Evolutionary conservation across 345 rosid genomes (phyloP).

Genomic region (Camelina laxa): DNA sequence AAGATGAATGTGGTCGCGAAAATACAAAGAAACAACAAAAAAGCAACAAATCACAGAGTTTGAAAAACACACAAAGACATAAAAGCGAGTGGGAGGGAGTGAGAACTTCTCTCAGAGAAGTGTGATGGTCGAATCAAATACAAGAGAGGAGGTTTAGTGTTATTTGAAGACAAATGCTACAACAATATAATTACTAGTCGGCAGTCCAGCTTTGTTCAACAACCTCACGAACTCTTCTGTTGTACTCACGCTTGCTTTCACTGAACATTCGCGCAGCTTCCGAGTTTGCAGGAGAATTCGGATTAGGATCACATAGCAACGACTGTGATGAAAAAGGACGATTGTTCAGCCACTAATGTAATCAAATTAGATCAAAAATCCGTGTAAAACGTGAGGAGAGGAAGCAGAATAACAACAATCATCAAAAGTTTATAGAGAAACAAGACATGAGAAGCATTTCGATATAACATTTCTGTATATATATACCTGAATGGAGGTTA

Average conservation of each 20-base stretch:
- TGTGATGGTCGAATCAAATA: slow-evolving; percentile 28
- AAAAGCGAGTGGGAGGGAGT: slow-evolving; percentile 7
- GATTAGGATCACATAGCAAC: slow-evolving; percentile 92
- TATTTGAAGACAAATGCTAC: slow-evolving; percentile 27
- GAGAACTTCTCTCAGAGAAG: background rate
- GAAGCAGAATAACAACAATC: slow-evolving; percentile 21
- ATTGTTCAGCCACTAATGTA: slow-evolving; percentile 2
- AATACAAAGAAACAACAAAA: slow-evolving; percentile 23
- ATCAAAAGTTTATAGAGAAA: background rate
- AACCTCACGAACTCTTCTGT: slow-evolving; percentile 83
- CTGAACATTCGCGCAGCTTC: slow-evolving; percentile 99
- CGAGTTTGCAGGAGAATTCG: slow-evolving; percentile 96
- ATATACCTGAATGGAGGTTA: slow-evolving; percentile 82
- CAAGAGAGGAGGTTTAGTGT: slow-evolving; percentile 19
- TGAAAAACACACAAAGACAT: slow-evolving; percentile 28
- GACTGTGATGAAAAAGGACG: slow-evolving; percentile 54
- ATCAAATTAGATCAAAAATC: slow-evolving; percentile 5
- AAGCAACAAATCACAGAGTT: slow-evolving; percentile 36
- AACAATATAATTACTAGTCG: slow-evolving; percentile 48
- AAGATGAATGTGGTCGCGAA: slow-evolving; percentile 12
- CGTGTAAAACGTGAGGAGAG: background rate
- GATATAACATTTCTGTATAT: background rate
- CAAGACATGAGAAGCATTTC: slow-evolving; percentile 6
- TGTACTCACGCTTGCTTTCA: slow-evolving; percentile 93
- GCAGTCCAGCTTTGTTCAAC: slow-evolving; percentile 98